Conservation (phyloP, 1,284 basidiomycete species). For the Leccinum solheimii region DNA sequence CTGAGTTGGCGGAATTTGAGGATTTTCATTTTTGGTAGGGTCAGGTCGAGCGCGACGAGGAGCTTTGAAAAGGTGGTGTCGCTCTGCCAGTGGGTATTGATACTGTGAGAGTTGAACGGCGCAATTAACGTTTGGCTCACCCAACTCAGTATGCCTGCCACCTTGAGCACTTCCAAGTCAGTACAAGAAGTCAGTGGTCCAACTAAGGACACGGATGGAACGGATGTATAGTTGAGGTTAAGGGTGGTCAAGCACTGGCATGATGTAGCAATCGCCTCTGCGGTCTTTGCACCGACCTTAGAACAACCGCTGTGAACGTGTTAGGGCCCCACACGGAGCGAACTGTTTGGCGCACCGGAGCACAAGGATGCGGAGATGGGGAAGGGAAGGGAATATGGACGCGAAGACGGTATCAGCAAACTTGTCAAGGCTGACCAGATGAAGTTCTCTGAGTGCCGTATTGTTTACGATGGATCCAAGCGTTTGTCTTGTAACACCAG, state of each 20-base stretch:
- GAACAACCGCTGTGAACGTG: slow-evolving; percentile 50
- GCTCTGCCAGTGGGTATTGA: slow-evolving; percentile 43
- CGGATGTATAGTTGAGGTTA: slow-evolving; percentile 65
- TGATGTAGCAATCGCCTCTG: slow-evolving; percentile 41
- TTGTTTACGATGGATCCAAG: slow-evolving; percentile 47
- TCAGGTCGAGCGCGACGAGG: slow-evolving; percentile 34
- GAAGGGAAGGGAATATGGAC: slow-evolving; percentile 45
- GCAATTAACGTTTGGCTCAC: slow-evolving; percentile 36
- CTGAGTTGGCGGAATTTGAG: slow-evolving; percentile 61
- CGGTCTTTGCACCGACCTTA: slow-evolving; percentile 53
- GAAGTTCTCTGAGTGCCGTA: slow-evolving; percentile 46
- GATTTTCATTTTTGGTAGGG: slow-evolving; percentile 44
- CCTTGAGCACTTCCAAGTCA: slow-evolving; percentile 56
- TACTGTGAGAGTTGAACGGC: background rate
- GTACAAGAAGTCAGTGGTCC: slow-evolving; percentile 45
- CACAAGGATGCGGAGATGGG: slow-evolving; percentile 46
- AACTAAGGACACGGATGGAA: slow-evolving; percentile 48
- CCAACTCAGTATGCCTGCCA: slow-evolving; percentile 62
- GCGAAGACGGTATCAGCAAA: slow-evolving; percentile 55
- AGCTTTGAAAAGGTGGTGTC: slow-evolving; percentile 55
- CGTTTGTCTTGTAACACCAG: slow-evolving; percentile 53
- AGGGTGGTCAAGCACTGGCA: slow-evolving; percentile 48
- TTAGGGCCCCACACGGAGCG: slow-evolving; percentile 14
- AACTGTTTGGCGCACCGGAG: slow-evolving; percentile 46
- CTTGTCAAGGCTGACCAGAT: slow-evolving; percentile 52